Conservation (phyloP, 2,329 filamentous ascomycete species). For the Polychaeton citri region DNA sequence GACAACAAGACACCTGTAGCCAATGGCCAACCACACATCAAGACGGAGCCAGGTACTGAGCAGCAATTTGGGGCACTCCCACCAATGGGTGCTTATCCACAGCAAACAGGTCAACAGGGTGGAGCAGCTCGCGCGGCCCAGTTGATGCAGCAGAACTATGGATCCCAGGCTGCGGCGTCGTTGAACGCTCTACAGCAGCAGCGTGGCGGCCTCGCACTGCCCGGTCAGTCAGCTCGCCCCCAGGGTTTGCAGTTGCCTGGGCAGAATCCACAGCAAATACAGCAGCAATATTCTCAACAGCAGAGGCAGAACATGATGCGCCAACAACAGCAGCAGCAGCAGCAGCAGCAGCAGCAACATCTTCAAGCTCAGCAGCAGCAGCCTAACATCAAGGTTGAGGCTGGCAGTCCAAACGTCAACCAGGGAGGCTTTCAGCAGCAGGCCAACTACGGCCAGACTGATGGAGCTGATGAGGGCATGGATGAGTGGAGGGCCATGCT, state of each 20-base stretch:
- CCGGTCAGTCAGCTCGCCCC: conserved; percentile 17
- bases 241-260: conserved; percentile 24
- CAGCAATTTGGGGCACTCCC: conserved; percentile 17
- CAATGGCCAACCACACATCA: conserved; percentile 31
- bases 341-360: conserved; percentile 25
- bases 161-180: conserved; percentile 49
- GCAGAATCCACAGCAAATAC: conserved; percentile 16
- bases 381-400: conserved; percentile 23
- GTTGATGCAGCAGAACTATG: conserved; percentile 45
- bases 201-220: conserved; percentile 23
- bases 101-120: conserved; percentile 22
- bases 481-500: conserved; percentile 46
- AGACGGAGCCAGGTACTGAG: conserved; percentile 35
- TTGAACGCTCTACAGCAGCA: conserved; percentile 44
- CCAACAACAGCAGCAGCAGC: conserved; percentile 24
- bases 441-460: conserved; percentile 50
- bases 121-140: conserved; percentile 37
- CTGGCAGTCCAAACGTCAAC: conserved; percentile 13
- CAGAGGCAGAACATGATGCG: conserved; percentile 16
- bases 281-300: conserved; percentile 3
- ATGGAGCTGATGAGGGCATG: conserved; percentile 55
- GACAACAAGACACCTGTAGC: conserved; percentile 22
- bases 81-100: conserved; percentile 12
- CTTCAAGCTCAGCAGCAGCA: conserved; percentile 24
- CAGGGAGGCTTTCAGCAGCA: conserved; percentile 25